Evolutionary conservation across 805 yeast genomes (phyloP).

Genomic region (Wickerhamomyces bovis): DNA sequence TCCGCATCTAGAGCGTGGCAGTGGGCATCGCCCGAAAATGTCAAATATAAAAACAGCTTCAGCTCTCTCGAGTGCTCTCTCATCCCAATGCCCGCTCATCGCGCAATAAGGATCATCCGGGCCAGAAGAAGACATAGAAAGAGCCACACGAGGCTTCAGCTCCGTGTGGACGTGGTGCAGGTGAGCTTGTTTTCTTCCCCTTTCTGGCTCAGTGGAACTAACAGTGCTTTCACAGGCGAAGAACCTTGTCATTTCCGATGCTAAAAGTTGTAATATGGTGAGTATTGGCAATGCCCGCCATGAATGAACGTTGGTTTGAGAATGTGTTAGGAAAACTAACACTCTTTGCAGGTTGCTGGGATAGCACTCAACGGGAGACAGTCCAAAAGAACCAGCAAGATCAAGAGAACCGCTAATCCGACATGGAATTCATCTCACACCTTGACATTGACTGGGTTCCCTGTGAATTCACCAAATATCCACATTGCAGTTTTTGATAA

Average conservation of each 20-base stretch:
- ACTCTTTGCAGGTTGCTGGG: constrained; percentile 18
- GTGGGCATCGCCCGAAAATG: not conserved
- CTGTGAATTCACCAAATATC: constrained; percentile 11
- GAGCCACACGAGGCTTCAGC: constrained; percentile 6
- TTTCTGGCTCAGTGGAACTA: not conserved
- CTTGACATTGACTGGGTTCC: constrained; percentile 8
- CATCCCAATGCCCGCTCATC: not conserved
- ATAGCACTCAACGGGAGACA: constrained; percentile 18
- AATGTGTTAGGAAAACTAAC: not conserved
- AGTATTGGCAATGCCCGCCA: not conserved
- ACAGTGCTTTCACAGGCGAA: constrained; percentile 11
- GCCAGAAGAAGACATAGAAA: constrained; percentile 3
- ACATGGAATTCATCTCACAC: constrained; percentile 17
- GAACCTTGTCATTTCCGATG: constrained; percentile 17
- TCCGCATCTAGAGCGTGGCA: too few relatives aligned
- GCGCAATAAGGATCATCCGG: constrained; percentile 10
- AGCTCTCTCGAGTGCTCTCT: not conserved
- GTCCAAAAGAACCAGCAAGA: constrained; percentile 15
- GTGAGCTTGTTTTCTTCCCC: constrained; percentile 4
- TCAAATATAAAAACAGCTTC: not conserved
- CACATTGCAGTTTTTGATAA: constrained; percentile 23
- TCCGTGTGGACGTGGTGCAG: constrained; percentile 15
- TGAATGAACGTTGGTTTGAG: too few relatives aligned
- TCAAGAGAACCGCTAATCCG: constrained; percentile 20
- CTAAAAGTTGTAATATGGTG: constrained; percentile 10